Percentiles rank a stretch among this genome's conserved stretches.
Evolutionary conservation across 371 early-diverging fungal genomes (phyloP).

Genomic region (Apophysomyces ossiformis): DNA sequence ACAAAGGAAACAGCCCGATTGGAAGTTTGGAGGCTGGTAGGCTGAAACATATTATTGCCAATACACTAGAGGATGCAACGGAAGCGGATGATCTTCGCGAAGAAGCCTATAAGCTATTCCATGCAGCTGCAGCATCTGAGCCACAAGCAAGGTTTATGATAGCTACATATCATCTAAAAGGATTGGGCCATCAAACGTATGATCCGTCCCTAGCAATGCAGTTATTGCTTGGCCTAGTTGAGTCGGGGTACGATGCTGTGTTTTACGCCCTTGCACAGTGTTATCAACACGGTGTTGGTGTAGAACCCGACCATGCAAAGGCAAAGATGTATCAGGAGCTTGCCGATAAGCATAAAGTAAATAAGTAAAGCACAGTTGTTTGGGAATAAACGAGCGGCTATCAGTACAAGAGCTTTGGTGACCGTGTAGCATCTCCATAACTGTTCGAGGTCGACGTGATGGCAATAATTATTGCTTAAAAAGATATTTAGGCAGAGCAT

Average conservation of each 20-base stretch:
- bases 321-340: slow-evolving; percentile 42
- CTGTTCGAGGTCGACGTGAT: too few species aligned
- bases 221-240: slow-evolving; percentile 15
- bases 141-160: slow-evolving; percentile 27
- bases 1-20: slow-evolving; percentile 14
- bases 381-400: too few species aligned
- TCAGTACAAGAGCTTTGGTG: too few species aligned
- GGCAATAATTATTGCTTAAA: too few species aligned
- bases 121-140: slow-evolving; percentile 6
- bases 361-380: too few species aligned
- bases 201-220: slow-evolving; percentile 18
- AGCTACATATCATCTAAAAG: slow-evolving; percentile 30
- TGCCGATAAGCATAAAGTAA: slow-evolving; percentile 22
- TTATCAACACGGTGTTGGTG: slow-evolving; percentile 46
- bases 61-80: not conserved
- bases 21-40: slow-evolving; percentile 24
- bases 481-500: too few species aligned
- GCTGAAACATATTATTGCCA: slow-evolving; percentile 22
- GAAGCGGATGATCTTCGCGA: slow-evolving; percentile 8
- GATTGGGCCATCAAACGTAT: slow-evolving; percentile 23
- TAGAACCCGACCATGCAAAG: slow-evolving; percentile 28
- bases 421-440: too few species aligned
- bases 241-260: slow-evolving; percentile 16
- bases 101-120: slow-evolving; percentile 23
- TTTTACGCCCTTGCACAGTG: slow-evolving; percentile 26